Base-by-base conservation (phyloP, 2,329 filamentous ascomycete genomes). In the Colletotrichum sp. region DNA sequence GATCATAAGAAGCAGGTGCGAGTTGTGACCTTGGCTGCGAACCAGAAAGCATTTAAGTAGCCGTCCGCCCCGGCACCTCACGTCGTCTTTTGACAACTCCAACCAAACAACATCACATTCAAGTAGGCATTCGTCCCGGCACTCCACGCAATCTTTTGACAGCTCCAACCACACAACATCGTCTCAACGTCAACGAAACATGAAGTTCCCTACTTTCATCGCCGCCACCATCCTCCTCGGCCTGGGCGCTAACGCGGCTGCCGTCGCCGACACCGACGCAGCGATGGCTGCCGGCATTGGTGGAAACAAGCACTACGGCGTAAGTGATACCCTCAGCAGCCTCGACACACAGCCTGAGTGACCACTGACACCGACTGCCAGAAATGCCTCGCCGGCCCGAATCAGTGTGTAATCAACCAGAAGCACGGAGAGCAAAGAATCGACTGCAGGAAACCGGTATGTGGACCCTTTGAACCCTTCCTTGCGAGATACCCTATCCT, bases 1-100 rank as follows among this genome's bases (percentile, higher is more conserved):
- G 5, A 48, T 0, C 18, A 0, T 0, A 0, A 48, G 39, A 9
- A 48, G 39, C 9, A 48, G 18, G 10, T 52, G 43, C n/a, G n/a
- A 4, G 7, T 0, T 13, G 6, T 13, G 12, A 52, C n/a, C 6
- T 18, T 13, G 12, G 13, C n/a, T 21, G 43, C 43, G 10, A 13
- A 4, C 43, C 43, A 21, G n/a, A 21, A 3, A 21, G 3, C 43
- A 7, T 52, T 21, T 52, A 52, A 52, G 12, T 52, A 52, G 43
- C 18, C 43, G 12, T 24, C n/a, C 43, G 43, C 7, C 43, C n/a
- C 43, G 12, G 10, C 3, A 52, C n/a, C n/a, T 13, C n/a, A 24
- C n/a, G 0, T 12, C n/a, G 13, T 12, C 43, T 48, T 21, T 4
- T 13, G 16, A 43, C 39, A 0, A 18, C 39, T 2, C 6, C 39